Evolutionary conservation across 2,329 filamentous ascomycete genomes (phyloP).

Genomic region (Microsporum canis): DNA sequence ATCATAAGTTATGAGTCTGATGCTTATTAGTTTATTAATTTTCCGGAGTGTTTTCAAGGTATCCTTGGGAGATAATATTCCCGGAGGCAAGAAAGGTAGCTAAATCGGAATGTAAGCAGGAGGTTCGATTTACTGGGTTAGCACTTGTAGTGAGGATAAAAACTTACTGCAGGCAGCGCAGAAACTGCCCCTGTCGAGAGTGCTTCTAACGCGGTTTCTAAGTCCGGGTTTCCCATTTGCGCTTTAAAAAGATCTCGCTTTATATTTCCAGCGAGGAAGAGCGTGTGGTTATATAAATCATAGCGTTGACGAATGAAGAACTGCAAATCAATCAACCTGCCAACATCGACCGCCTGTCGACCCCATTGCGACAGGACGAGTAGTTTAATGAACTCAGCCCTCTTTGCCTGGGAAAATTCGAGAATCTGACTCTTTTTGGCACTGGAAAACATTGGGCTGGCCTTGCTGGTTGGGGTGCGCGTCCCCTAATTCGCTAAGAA

Average conservation of each 20-base stretch:
- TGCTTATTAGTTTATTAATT: slow-evolving; percentile 70
- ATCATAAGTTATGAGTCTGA: slow-evolving; percentile 77
- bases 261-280: slow-evolving; percentile 56
- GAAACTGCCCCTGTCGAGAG: slow-evolving; percentile 65
- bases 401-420: slow-evolving; percentile 65
- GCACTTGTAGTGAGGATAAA: not conserved
- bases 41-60: slow-evolving; percentile 65
- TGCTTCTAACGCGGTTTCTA: slow-evolving; percentile 78
- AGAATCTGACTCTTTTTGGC: slow-evolving; percentile 63
- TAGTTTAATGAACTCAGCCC: slow-evolving; percentile 85
- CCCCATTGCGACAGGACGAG: slow-evolving; percentile 88
- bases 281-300: slow-evolving; percentile 47
- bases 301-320: slow-evolving; percentile 58
- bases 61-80: slow-evolving; percentile 58
- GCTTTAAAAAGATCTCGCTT: slow-evolving; percentile 62
- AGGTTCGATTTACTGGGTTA: not conserved
- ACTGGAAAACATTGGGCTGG: slow-evolving; percentile 50
- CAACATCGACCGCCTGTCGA: slow-evolving; percentile 63
- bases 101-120: slow-evolving; percentile 22
- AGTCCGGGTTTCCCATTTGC: slow-evolving; percentile 76
- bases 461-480: slow-evolving; percentile 48
- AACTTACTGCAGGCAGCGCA: slow-evolving; percentile 64
- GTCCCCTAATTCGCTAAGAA: slow-evolving; percentile 58
- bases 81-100: slow-evolving; percentile 66
- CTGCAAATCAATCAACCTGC: slow-evolving; percentile 78